A percentile compares a stretch with the other conserved stretches of the same genome.
Conservation (phyloP, 768 basidiomycete species). For the Macrolepiota fuliginosa region DNA sequence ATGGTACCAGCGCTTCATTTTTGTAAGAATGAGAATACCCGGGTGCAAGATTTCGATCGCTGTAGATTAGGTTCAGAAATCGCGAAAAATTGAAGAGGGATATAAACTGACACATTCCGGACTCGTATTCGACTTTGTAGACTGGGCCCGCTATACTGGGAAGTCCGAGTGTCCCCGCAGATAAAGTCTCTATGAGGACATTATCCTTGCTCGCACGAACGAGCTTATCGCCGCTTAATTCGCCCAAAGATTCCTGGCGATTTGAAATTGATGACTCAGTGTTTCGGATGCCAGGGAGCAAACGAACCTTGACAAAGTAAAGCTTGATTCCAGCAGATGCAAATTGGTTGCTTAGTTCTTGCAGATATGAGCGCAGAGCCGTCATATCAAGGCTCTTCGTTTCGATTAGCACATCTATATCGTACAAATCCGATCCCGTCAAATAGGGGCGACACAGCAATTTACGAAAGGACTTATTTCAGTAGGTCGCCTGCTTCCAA, state of each 20-base stretch:
- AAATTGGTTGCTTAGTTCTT: slow-evolving; percentile 21
- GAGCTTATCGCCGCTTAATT: slow-evolving; percentile 17
- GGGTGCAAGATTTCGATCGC: slow-evolving; percentile 22
- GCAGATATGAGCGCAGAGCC: slow-evolving; percentile 19
- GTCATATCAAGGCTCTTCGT: slow-evolving; percentile 15
- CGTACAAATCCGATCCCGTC: slow-evolving; percentile 18
- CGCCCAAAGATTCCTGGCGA: slow-evolving; percentile 17
- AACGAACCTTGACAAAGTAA: slow-evolving; percentile 24
- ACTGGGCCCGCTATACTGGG: slow-evolving; percentile 17
- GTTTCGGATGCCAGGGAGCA: not conserved
- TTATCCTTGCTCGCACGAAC: slow-evolving; percentile 19
- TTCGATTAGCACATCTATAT: slow-evolving; percentile 30
- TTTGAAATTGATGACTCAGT: not conserved
- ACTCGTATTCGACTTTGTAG: slow-evolving; percentile 11
- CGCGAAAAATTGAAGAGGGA: too few species aligned
- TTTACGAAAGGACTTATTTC: too few species aligned
- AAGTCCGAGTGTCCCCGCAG: slow-evolving; percentile 20
- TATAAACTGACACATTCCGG: not conserved
- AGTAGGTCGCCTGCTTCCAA: too few species aligned
- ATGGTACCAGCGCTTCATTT: slow-evolving; percentile 27
- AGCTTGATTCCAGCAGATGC: slow-evolving; percentile 23
- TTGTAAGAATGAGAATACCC: slow-evolving; percentile 24
- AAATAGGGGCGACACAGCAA: not conserved
- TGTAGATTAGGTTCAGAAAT: not conserved
- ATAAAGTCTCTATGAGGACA: slow-evolving; percentile 24